Percentiles rank a stretch among this genome's conserved stretches.
Evolutionary conservation across 257 asterid genomes (phyloP).

Genomic region (Voacanga thouarsii): DNA sequence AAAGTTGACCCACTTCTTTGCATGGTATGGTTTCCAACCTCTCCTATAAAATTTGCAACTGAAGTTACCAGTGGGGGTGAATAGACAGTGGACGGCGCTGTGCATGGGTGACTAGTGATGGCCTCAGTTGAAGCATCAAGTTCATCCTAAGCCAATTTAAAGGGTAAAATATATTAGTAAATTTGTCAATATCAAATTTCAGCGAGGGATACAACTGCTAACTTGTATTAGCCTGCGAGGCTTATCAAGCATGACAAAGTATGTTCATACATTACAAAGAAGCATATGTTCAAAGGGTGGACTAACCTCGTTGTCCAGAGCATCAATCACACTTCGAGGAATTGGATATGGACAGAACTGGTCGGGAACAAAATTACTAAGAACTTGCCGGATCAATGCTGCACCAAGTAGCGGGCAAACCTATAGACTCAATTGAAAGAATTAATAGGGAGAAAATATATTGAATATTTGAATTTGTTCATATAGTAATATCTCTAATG

Average conservation of each 20-base stretch:
- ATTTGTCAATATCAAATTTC: not conserved
- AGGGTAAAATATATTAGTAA: conserved; percentile 1
- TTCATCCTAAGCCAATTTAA: conserved; percentile 37
- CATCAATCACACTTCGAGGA: conserved; percentile 54
- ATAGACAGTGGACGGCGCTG: conserved; percentile 45
- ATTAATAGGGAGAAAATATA: not conserved
- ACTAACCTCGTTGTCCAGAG: conserved; percentile 70
- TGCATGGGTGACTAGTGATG: conserved; percentile 53
- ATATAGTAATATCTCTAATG: not conserved
- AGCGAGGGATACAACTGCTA: not conserved
- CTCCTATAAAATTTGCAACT: conserved; percentile 45
- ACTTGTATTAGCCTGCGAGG: not conserved
- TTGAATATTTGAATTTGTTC: not conserved
- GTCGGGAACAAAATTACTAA: conserved; percentile 68
- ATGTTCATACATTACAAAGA: not conserved
- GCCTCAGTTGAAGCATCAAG: conserved; percentile 28
- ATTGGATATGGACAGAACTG: conserved; percentile 88
- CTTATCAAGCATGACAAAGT: not conserved
- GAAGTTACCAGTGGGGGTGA: conserved; percentile 67
- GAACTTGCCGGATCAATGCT: conserved; percentile 57
- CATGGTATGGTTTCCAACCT: conserved; percentile 49
- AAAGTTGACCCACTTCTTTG: conserved; percentile 47
- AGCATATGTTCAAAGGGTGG: not conserved
- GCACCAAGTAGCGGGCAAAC: conserved; percentile 83
- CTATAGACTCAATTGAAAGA: conserved; percentile 25